Evolutionary conservation across 2,329 filamentous ascomycete genomes (phyloP), one percentile per base, ranked within the genome.

Genomic region (Sarocladium oryzae): DNA sequence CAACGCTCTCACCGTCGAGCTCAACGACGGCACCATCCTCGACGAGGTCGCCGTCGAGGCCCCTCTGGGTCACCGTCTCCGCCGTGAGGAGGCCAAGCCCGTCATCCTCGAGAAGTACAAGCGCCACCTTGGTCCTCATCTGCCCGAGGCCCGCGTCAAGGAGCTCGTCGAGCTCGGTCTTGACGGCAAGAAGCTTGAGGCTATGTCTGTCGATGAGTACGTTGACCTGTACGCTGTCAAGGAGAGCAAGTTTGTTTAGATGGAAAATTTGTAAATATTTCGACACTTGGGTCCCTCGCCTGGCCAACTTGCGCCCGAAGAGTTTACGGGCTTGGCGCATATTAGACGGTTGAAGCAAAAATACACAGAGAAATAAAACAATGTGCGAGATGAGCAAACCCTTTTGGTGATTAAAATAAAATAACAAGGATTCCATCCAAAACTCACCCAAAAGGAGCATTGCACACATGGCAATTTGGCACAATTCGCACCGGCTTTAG

Each of bases 71-170:
- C 93, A 99, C 77, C 86, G 86, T 58, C 78, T 93, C 65, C 80
- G 93, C 58, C 84, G 92, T 62, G 91, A 96, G 62, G 93, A 99
- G 80, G 93, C 93, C 61, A 97, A 97, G 82, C 93, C 93, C 53
- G 88, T 95, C 72, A 96, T 99, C 61, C 74, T 97, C 61, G 84
- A 83, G 69, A 99, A 99, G 79, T 99, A 89, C 77, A 86, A 91
- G 84, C 85, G 88, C 67, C 93, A 99, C 72, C 75, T 97, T 49
- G 81, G 79, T 61, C 88, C 87, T 51, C 92, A 96, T 75, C 95
- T 87, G 70, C 75, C 82, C 55, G 78, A 88, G 66, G 76, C 78
- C 46, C 84, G 85, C 65, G 89, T 96, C 49, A 81, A 92, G 73
- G 78, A 93, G 74, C 78, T 99, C 51, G 79, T 96, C 49, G 79